Evolutionary conservation across 345 rosid species (phyloP), one percentile per base, ranked within the genome.

Genomic region (Garcia nutans): DNA sequence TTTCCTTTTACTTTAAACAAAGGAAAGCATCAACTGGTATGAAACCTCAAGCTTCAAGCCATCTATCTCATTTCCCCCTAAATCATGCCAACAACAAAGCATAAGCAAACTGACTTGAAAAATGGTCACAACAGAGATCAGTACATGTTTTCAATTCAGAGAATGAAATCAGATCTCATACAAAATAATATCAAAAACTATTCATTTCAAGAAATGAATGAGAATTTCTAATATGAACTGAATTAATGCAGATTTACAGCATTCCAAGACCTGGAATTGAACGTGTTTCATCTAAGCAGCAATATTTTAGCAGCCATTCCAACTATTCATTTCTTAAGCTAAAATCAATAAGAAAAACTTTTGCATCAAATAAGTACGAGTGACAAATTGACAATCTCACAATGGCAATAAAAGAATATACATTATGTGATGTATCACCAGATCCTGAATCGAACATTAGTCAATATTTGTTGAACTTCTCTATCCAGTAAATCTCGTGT

Each of bases 1-100:
- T 47, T 61, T 24, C 54, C 69, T 49, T 73, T 49, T 28, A 63
- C 69, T 62, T 47, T 33, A 28, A 49, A 45, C 76, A 45, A 33
- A 41, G 20, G 1, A 68, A 45, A 45, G 24, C 5, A 26, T 49
- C 58, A 26, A 26, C 37, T 68, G 33, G 11, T n/a, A 44, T 22
- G 7, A 50, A 50, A 6, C 37, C 4, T 33, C 37, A 3, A 33
- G 1, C 72, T 68, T 68, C 58, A 17, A 68, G n/a, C 37, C 42
- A 26, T 68, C 58, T 22, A 28, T 68, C 8, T 50, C 15, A 24
- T 49, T 68, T 11, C 19, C 58, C 20, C 33, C 22, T 49, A 12
- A 10, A 16, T 12, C 56, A 45, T 45, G 24, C 28, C 22, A 33
- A 33, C 37, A 33, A 33, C 37, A 31, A 9, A 0, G 8, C 10